These are phyloP conservation scores for Orbilia brochopaga DNA, from an alignment of 2,329 filamentous ascomycete genomes.

Conservation along the genomic window DNA sequence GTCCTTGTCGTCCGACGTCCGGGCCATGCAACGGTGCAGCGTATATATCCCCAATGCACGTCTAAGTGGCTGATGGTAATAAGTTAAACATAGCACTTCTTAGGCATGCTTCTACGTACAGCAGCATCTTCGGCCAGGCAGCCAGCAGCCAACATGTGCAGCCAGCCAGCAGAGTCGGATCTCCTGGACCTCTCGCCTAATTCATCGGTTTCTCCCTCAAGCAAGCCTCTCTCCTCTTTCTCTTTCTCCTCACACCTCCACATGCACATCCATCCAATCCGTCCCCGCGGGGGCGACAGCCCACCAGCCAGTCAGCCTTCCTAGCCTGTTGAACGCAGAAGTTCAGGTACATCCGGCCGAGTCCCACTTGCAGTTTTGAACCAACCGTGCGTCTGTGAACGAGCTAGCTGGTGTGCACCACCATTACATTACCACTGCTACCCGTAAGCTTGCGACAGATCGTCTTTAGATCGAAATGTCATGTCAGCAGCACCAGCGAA, in stretches of 20 bases:
- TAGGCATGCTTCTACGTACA: too few species aligned
- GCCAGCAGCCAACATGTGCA: neutral
- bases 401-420: neutral
- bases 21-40: neutral
- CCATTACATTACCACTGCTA: too few species aligned
- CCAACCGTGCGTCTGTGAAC: neutral
- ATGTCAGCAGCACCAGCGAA: neutral
- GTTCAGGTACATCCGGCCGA: constrained; percentile 4
- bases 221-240: neutral
- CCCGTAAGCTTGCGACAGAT: too few species aligned
- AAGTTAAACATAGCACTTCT: too few species aligned
- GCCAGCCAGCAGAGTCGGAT: neutral
- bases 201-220: neutral
- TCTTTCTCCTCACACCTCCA: neutral
- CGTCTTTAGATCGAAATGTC: too few species aligned
- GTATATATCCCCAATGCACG: constrained; percentile 1
- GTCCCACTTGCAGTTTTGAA: neutral
- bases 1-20: neutral
- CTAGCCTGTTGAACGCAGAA: neutral
- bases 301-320: neutral
- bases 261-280: neutral
- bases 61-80: neutral
- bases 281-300: too few species aligned
- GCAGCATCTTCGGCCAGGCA: neutral
- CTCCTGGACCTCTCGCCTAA: constrained; percentile 8